Base-by-base conservation (phyloP, 1,284 basidiomycete species). In the Macrocybe sp. region DNA sequence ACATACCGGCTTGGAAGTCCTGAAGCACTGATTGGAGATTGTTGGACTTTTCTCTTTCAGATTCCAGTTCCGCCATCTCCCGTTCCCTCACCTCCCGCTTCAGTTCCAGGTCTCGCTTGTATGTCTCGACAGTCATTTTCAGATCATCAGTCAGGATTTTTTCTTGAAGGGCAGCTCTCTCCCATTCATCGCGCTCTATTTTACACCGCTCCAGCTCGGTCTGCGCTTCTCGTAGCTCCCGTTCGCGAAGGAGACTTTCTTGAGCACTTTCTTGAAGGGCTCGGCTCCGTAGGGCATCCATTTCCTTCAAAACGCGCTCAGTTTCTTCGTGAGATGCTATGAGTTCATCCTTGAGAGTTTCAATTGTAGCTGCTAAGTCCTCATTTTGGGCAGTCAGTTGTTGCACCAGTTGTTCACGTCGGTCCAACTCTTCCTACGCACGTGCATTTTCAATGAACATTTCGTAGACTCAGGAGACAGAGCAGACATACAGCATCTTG, bases 21-120 rank as follows among this genome's bases (percentile, higher is more conserved):
- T 92, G 86, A 52, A 99, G 69, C 1, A 99, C 95, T 6, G 89
- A 85, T 64, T 97, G 92, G 48, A 99, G 67, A 64, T 98, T 97
- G 2, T 68, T 70, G 1, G 86, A 81, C 56, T 86, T 89, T 67
- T 90, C 84, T 49, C 73, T 76, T 60, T 97, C 94, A 10, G 70
- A 66, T 46, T 83, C 79, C 29, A 89, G 67, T 46, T 85, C 80
- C 0, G 65, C 68, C n/a, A 65, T 64, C 2, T 82, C 74, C 50
- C 72, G 68, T 47, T 79, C 76, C 52, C 78, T 65, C 30, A 73
- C 74, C 46, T 79, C 78, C 47, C 75, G 67, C 52, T 86, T 83
- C 6, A 84, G 67, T 50, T 86, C 83, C 41, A 90, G 57, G 45
- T 89, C 85, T 45, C 85, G 66, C 61, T 85, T 77, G 12, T 86